Conservation (phyloP, 495 filamentous ascomycete genomes). For the Xylaria castorea region DNA sequence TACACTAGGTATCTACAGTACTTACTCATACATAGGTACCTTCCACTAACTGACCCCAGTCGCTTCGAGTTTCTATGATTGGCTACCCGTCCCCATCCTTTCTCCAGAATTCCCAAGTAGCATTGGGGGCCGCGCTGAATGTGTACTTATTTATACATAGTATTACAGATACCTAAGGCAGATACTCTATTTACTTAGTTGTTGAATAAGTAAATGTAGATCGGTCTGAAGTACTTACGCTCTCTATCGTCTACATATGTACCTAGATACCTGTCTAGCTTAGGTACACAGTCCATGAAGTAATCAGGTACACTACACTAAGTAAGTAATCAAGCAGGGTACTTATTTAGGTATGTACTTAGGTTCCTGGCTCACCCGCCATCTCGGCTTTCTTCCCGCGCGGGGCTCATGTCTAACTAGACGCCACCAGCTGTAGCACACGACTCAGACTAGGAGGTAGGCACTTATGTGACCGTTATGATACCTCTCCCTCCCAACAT, state of each 20-base stretch:
- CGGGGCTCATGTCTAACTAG: not conserved
- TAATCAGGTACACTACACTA: no score
- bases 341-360: not conserved
- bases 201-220: not conserved
- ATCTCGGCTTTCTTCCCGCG: not conserved
- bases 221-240: not conserved
- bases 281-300: not conserved
- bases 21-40: not conserved
- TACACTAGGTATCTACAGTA: not conserved
- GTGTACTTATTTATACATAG: constrained; percentile 2
- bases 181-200: no score
- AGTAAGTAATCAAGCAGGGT: not conserved
- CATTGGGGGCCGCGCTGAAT: constrained; percentile 2
- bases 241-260: not conserved
- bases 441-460: not conserved
- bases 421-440: not conserved
- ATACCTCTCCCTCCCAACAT: no score
- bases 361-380: not conserved
- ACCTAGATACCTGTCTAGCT: not conserved
- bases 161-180: no score
- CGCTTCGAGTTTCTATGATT: not conserved
- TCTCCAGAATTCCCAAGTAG: not conserved
- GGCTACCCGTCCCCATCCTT: not conserved
- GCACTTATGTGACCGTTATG: not conserved
- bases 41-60: not conserved